phyloP scores from a whole-genome alignment of 129 eudicot species.

The Deinandra increscens region DNA sequence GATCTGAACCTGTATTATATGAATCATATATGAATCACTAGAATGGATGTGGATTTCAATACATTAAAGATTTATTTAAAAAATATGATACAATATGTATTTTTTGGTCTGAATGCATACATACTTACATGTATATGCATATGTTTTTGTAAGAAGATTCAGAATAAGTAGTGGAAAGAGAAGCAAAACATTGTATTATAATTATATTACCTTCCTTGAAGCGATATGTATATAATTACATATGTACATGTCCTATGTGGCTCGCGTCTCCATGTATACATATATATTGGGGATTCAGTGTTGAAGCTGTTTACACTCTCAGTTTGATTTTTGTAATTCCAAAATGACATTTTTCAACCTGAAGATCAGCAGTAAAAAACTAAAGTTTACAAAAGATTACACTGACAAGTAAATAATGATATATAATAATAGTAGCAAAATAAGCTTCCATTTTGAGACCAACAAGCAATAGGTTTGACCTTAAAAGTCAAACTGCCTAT shows the following conservation, averaged over 20 bases:
- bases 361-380: background rate
- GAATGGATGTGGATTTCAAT: no score
- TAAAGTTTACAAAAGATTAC: background rate
- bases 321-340: background rate
- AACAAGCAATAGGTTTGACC: background rate
- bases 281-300: background rate
- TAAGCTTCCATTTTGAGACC: background rate
- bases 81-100: no score
- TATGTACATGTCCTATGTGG: no score
- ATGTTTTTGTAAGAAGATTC: no score
- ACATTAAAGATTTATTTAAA: no score
- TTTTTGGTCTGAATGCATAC: no score
- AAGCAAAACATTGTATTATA: no score
- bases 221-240: no score
- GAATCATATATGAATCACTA: no score
- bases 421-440: background rate
- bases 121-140: no score
- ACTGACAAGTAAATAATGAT: background rate
- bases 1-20: background rate
- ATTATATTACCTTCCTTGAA: no score
- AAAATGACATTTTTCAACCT: background rate
- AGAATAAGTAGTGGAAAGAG: no score
- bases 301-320: background rate
- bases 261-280: background rate
- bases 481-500: background rate